Base-by-base conservation (phyloP, 306 rosid genomes). In the Rosa lucieae region DNA sequence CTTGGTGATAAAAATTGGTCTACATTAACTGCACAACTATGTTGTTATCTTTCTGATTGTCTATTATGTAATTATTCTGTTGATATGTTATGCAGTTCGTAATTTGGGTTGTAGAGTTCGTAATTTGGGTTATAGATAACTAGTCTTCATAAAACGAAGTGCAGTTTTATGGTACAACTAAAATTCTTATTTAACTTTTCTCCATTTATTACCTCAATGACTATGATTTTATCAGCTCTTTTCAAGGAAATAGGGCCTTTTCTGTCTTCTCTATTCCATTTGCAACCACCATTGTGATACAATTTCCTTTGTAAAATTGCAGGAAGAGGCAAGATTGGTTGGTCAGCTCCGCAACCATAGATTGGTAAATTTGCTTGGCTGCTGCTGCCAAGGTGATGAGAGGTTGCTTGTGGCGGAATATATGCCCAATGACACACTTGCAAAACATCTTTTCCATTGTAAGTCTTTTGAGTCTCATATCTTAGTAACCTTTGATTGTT, bases 331-430 rank as follows among this genome's bases (percentile, higher is more conserved):
- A 70, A 89, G 85, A 81, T 82, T 91, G 73, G 96, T 92, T 26
- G 97, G 97, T 81, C 96, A 82, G 84, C 96, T 92, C 49, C 93
- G 97, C 59, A 90, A 89, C 88, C 90, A 86, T 59, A 86, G 96
- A 74, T 78, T 90, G 83, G 86, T 87, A 23, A 90, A 92, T 84
- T 86, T 92, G 79, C 93, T 92, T 67, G 95, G 97, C 48, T 90
- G 90, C 76, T 90, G 93, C 73, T 87, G 87, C 55, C 91, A 92
- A 90, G 86, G 81, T 73, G 95, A 92, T 17, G 97, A 92, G 81
- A 88, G 97, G 85, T 86, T 92, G 86, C 96, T 92, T 65, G 93
- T 92, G 48, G 93, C 92, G 6, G 97, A 92, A 86, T 90, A 85
- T 74, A 89, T 92, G 93, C 93, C 93, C 35, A 89, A 84, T 73